Evolutionary conservation across 805 yeast genomes (phyloP), one percentile per base, ranked within the genome.

Genomic region (Pichia rugopelliculosa): DNA sequence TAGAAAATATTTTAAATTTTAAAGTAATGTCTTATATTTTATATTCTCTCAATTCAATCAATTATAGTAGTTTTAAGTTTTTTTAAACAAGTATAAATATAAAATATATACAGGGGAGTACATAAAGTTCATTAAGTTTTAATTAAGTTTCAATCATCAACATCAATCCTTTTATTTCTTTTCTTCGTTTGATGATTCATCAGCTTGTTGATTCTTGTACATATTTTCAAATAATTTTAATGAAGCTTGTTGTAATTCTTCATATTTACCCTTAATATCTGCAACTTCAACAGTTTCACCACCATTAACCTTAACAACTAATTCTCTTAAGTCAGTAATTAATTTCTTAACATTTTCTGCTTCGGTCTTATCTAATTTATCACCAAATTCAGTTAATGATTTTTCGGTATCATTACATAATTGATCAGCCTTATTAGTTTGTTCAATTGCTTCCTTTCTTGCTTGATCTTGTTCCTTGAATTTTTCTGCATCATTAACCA

Each of bases 321-420:
- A 64, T 66, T 80, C 84, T 74, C 84, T 82, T 63, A 80, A 71
- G 51, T 77, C 71, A 48, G 74, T 62, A 57, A 84, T 76, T 63
- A 73, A 71, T 60, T 71, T 77, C 68, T 72, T 72, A 40, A 78
- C 72, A 59, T 66, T 68, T 55, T 74, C 72, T 47, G 69, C 70
- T 61, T 76, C 74, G 44, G 69, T 71, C 55, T 70, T 70, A 62
- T 73, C 79, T 45, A 76, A 66, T 61, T 72, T 76, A 57, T 82
- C 88, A 51, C 70, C 78, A 60, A 84, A 88, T 69, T 87, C 95
- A 55, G 72, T 72, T 53, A 93, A 71, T 10, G 96, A 91, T 67
- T 76, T 76, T 67, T 89, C 96, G 44, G 96, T 88, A 66, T 93
- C 99, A 59, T 84, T 82, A 56, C 88, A 79, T 44, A 84, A 74